Evolutionary conservation across 345 rosid species (phyloP).

Genomic region (Eucalyptus urophylla): DNA sequence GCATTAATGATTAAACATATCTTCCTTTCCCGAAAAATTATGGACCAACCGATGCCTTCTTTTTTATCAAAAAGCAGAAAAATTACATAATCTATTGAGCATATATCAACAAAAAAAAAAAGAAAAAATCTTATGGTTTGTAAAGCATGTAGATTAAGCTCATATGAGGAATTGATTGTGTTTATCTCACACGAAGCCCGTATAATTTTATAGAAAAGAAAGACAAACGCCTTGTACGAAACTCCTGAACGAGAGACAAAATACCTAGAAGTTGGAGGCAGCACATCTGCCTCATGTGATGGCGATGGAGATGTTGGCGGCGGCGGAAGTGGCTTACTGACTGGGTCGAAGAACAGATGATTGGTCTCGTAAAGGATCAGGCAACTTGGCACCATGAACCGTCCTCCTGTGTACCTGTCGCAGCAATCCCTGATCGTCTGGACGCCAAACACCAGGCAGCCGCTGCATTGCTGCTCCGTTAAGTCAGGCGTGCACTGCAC

Average conservation of each 20-base stretch:
- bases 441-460: not conserved
- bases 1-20: not conserved
- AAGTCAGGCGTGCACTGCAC: not conserved
- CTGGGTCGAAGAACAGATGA: not conserved
- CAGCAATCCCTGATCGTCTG: not conserved
- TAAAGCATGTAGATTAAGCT: not conserved
- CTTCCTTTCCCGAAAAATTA: not conserved
- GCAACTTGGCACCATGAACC: not conserved
- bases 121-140: not conserved
- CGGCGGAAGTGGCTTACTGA: not conserved
- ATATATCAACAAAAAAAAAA: not conserved
- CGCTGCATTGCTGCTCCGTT: not conserved
- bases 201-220: not conserved
- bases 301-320: not conserved
- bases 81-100: not conserved
- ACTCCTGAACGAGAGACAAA: not conserved
- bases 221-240: not conserved
- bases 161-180: not conserved
- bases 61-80: not conserved
- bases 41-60: not conserved
- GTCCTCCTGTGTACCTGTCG: not conserved
- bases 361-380: not conserved
- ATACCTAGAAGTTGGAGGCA: not conserved
- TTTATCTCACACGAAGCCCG: not conserved
- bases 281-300: not conserved